phyloP scores from a whole-genome alignment of 805 yeast genomes.

The Starmerella potacharoeniae region DNA sequence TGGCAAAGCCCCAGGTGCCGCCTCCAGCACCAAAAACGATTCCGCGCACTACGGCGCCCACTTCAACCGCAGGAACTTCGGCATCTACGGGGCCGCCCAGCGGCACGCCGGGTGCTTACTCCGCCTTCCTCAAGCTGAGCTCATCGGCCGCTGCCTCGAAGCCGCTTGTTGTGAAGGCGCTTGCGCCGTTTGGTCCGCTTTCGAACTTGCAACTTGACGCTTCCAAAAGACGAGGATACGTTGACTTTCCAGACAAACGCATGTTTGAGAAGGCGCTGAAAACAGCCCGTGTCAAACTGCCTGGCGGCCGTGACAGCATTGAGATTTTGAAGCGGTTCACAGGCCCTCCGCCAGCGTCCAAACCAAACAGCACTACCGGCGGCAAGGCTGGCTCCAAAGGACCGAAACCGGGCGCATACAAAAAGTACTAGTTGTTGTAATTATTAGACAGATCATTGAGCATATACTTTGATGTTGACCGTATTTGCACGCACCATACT shows the following conservation, averaged over 20 bases:
- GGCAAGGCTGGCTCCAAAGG: too few species aligned
- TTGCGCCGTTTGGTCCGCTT: not conserved
- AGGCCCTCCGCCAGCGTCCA: not conserved
- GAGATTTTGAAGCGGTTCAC: not conserved
- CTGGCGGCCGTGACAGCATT: not conserved
- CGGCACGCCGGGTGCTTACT: not conserved
- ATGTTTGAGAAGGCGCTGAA: conserved; percentile 26
- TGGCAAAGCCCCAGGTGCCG: not conserved
- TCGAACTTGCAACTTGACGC: conserved; percentile 18
- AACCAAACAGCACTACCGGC: not conserved
- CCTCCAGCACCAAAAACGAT: not conserved
- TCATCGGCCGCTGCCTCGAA: not conserved
- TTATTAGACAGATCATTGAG: too few species aligned
- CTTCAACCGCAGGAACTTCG: not conserved
- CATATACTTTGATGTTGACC: too few species aligned
- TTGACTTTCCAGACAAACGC: conserved; percentile 28
- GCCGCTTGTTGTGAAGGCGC: not conserved
- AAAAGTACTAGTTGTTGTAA: too few species aligned
- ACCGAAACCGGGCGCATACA: too few species aligned
- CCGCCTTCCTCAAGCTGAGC: conserved; percentile 1
- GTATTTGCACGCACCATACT: too few species aligned
- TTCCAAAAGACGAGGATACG: conserved; percentile 28
- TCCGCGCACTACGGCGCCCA: not conserved
- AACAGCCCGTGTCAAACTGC: conserved; percentile 11
- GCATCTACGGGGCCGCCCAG: not conserved